Base-by-base conservation (phyloP, 2,329 filamentous ascomycete genomes). In the Karstenula rhodostoma region DNA sequence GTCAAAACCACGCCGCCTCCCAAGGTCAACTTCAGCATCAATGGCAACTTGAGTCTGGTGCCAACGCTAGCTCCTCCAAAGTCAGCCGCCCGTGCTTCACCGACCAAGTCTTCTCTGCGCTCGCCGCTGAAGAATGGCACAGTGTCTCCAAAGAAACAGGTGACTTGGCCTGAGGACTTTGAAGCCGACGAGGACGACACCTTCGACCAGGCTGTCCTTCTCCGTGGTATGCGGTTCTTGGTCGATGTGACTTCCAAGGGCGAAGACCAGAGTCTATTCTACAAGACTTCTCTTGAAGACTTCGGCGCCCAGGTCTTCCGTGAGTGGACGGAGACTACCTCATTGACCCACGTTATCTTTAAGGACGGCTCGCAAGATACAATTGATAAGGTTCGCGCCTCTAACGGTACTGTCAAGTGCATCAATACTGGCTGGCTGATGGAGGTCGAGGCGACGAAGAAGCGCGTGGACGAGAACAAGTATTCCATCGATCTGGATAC, bases 401-500 rank as follows among this genome's bases (percentile, higher is more conserved):
- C 87, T 42, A 84, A 86, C 15, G 92, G 92, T 6, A 83, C 91
- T 32, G 91, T 97, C 40, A 89, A 92, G 68, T 96, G 93, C 78
- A 92, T 97, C 57, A 93, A 93, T 52, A 90, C 96, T 49, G 89
- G 89, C 66, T 97, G 93, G 92, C 90, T 95, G 57, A 84, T 96
- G 64, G 92, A 96, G 35, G 75, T 74, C 55, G 76, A 79, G 51
- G 67, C 72, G 51, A 67, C 70, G 49, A 73, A 74, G 63, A 72
- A 70, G 62, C 71, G 70, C 35, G 63, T 80, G 47, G 68, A 75
- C 50, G 77, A 78, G 58, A 50, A 61, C 6, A 56, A 63, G 13
- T 78, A 78, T 57, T 65, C 73, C 9, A 71, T 78, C 56, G 69
- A 73, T 57, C 62, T 77, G 27, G 63, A 64, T 22, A 51, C 63